Percentiles rank a stretch among this genome's conserved stretches.
Evolutionary conservation across 345 rosid genomes (phyloP).

Genomic region (Murraya paniculata): DNA sequence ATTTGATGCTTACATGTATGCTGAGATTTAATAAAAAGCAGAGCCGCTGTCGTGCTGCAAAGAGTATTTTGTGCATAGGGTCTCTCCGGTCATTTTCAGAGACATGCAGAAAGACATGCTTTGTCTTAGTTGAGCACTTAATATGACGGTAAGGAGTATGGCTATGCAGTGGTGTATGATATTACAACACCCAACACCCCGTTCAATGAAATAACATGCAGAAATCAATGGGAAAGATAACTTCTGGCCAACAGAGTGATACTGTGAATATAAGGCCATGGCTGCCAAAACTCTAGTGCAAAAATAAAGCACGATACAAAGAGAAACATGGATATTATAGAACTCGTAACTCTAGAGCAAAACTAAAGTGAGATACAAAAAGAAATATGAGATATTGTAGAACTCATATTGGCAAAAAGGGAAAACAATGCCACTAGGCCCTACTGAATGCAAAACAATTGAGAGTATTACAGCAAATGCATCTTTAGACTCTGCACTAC

Average conservation of each 20-base stretch:
- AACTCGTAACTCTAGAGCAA: background rate
- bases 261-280: background rate
- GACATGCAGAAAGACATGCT: background rate
- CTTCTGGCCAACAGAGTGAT: too few species aligned
- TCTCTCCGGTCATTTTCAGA: background rate
- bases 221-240: background rate
- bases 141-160: too few species aligned
- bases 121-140: too few species aligned
- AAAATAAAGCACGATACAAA: background rate
- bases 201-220: background rate
- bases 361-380: background rate
- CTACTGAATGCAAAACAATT: slow-evolving; percentile 6
- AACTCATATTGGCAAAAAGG: background rate
- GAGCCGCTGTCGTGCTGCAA: background rate
- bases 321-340: background rate
- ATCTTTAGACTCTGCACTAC: slow-evolving; percentile 4
- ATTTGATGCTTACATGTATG: background rate
- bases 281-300: background rate
- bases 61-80: background rate
- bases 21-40: too few species aligned
- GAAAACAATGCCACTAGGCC: background rate
- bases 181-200: background rate
- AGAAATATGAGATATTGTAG: background rate
- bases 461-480: slow-evolving; percentile 1
- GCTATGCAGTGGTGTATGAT: background rate